Percentiles rank a stretch among this genome's conserved stretches.
These are phyloP conservation scores for Fonsecaea pugnacius DNA, from an alignment of 2,329 filamentous ascomycete species.

Conservation along the genomic window DNA sequence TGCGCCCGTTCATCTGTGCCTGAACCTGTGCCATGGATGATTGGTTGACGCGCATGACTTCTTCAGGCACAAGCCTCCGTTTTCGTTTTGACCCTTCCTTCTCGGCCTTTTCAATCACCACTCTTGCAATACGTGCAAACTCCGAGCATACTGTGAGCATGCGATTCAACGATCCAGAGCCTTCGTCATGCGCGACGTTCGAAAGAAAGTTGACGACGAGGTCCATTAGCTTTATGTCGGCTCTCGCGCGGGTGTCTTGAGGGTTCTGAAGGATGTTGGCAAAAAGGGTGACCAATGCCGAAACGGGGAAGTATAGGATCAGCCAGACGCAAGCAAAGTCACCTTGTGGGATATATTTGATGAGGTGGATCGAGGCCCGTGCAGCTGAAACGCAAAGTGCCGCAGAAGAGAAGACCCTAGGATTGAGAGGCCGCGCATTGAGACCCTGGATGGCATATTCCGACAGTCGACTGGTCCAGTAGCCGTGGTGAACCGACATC, in stretches of 20 bases:
- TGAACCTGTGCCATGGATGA: conserved; percentile 38
- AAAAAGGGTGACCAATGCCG: conserved; percentile 90
- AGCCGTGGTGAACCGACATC: conserved; percentile 97
- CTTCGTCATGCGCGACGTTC: conserved; percentile 84
- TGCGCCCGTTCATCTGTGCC: conserved; percentile 33
- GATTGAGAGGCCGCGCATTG: conserved; percentile 88
- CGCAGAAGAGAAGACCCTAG: conserved; percentile 90
- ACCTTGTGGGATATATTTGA: conserved; percentile 95
- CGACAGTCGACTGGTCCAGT: conserved; percentile 93
- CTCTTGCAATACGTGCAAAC: conserved; percentile 89
- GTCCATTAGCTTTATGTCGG: conserved; percentile 89
- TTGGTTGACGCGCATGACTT: conserved; percentile 34
- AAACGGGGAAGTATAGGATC: conserved; percentile 95
- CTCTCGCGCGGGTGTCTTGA: conserved; percentile 81
- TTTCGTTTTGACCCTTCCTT: conserved; percentile 83
- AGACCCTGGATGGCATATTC: conserved; percentile 95
- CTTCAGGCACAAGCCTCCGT: conserved; percentile 64
- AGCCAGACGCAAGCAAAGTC: conserved; percentile 97
- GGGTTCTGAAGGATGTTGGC: conserved; percentile 97
- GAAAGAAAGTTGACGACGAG: conserved; percentile 90
- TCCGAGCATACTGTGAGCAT: conserved; percentile 96
- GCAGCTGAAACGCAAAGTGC: conserved; percentile 91
- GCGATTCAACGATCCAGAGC: conserved; percentile 85
- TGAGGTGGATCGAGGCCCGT: conserved; percentile 85
- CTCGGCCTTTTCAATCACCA: conserved; percentile 88